These are phyloP conservation scores for Oryza rufipogon DNA, from an alignment of 176 grass and related monocot species.

Conservation along the genomic window DNA sequence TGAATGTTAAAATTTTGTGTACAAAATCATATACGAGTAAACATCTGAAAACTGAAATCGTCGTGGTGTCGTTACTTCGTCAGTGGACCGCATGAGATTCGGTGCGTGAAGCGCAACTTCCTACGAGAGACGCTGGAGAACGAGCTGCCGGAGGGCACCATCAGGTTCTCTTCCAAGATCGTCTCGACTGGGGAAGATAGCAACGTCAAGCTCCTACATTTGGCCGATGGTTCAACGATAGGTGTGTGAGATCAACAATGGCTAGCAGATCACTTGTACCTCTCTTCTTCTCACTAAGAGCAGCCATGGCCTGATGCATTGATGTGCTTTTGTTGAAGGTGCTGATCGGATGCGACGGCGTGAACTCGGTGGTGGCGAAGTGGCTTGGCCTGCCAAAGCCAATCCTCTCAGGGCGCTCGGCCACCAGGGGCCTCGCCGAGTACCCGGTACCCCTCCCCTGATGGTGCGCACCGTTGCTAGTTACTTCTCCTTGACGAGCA, in stretches of 20 bases:
- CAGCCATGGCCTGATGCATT: background rate
- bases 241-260: conserved; percentile 26
- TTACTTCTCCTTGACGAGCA: background rate
- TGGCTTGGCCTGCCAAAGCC: conserved; percentile 55
- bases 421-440: conserved; percentile 50
- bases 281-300: background rate
- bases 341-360: conserved; percentile 55
- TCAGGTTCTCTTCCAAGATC: conserved; percentile 83
- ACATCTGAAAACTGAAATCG: background rate
- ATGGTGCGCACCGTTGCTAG: conserved; percentile 1
- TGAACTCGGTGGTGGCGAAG: conserved; percentile 64
- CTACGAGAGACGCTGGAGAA: conserved; percentile 59
- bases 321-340: conserved; percentile 34
- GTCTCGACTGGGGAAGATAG: conserved; percentile 57
- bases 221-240: conserved; percentile 70
- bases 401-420: conserved; percentile 34
- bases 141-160: conserved; percentile 62
- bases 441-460: conserved; percentile 49
- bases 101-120: conserved; percentile 66
- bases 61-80: no score
- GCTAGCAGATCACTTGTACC: no score
- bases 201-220: conserved; percentile 57
- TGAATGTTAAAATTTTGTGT: no score
- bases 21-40: background rate
- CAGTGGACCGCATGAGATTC: conserved; percentile 63